Percentiles rank a stretch among this genome's conserved stretches.
phyloP scores from a whole-genome alignment of 768 basidiomycete genomes.

The Collybia mongolica region DNA sequence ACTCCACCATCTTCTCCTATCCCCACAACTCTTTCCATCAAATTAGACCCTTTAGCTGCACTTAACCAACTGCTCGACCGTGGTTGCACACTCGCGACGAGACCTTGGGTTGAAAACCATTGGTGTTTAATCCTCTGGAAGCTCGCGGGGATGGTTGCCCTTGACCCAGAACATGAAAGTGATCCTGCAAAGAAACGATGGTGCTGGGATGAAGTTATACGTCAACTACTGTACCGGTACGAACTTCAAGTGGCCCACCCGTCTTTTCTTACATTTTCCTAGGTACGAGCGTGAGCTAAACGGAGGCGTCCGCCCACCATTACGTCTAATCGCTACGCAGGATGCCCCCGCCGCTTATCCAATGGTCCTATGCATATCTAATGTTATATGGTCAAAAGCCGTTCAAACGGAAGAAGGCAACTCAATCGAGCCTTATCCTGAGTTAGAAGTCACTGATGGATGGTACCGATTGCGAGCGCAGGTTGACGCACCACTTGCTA shows the following conservation, averaged over 20 bases:
- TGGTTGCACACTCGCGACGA: slow-evolving; percentile 69
- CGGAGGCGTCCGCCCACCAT: slow-evolving; percentile 71
- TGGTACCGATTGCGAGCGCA: slow-evolving; percentile 89
- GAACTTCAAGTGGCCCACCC: slow-evolving; percentile 4
- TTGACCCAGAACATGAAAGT: slow-evolving; percentile 63
- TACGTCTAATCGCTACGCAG: slow-evolving; percentile 79
- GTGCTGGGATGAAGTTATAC: slow-evolving; percentile 80
- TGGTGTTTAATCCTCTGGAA: slow-evolving; percentile 95
- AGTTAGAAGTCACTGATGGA: slow-evolving; percentile 93
- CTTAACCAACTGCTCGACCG: slow-evolving; percentile 49
- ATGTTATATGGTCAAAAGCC: slow-evolving; percentile 54
- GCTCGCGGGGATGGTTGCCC: slow-evolving; percentile 76
- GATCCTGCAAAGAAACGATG: slow-evolving; percentile 55
- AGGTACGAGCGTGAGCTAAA: slow-evolving; percentile 92
- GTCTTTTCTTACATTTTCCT: neutral
- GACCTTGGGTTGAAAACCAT: slow-evolving; percentile 89
- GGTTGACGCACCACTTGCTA: slow-evolving; percentile 69
- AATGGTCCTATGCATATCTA: slow-evolving; percentile 83
- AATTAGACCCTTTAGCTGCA: slow-evolving; percentile 53
- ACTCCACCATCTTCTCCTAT: slow-evolving; percentile 19
- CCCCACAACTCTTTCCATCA: slow-evolving; percentile 14
- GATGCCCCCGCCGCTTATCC: slow-evolving; percentile 80
- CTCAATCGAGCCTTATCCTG: slow-evolving; percentile 41
- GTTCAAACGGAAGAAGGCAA: slow-evolving; percentile 35
- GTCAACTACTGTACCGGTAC: slow-evolving; percentile 86